A percentile compares a stretch with the other conserved stretches of the same genome.
phyloP scores from a whole-genome alignment of 2,329 filamentous ascomycete species.

The Metarhizium brunneum region DNA sequence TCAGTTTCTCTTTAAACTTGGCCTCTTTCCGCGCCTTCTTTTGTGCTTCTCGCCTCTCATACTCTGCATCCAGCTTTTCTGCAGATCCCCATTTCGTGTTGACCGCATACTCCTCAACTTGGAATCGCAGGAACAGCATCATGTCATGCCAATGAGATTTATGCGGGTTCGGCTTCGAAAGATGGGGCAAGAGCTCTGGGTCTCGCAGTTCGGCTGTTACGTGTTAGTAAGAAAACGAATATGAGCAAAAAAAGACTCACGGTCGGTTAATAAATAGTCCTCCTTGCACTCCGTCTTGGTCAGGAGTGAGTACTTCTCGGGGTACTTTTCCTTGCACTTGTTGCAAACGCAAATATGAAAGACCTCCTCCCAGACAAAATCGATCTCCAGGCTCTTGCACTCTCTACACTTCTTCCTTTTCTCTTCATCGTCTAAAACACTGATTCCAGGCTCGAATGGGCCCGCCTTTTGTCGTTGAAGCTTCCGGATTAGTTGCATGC shows the following conservation, averaged over 20 bases:
- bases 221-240: not conserved
- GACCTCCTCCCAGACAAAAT: conserved; percentile 88
- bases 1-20: conserved; percentile 83
- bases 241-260: conserved; percentile 36
- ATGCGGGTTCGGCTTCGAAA: conserved; percentile 87
- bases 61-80: conserved; percentile 81
- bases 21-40: conserved; percentile 81
- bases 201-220: conserved; percentile 79
- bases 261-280: conserved; percentile 90
- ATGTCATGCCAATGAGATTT: conserved; percentile 97
- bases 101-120: conserved; percentile 92
- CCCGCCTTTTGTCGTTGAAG: conserved; percentile 67
- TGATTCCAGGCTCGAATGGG: conserved; percentile 84
- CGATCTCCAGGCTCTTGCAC: conserved; percentile 76
- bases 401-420: conserved; percentile 71
- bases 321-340: conserved; percentile 77
- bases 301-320: conserved; percentile 88
- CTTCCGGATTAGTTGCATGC: conserved; percentile 63
- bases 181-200: conserved; percentile 72
- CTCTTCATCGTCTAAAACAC: conserved; percentile 54
- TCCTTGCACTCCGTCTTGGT: conserved; percentile 96
- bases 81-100: conserved; percentile 82
- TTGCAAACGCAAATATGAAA: conserved; percentile 70
- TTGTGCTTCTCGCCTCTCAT: conserved; percentile 65
- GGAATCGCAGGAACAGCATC: conserved; percentile 91